phyloP scores from a whole-genome alignment of 176 grass and related monocot genomes.

The Rhynchospora breviuscula region DNA sequence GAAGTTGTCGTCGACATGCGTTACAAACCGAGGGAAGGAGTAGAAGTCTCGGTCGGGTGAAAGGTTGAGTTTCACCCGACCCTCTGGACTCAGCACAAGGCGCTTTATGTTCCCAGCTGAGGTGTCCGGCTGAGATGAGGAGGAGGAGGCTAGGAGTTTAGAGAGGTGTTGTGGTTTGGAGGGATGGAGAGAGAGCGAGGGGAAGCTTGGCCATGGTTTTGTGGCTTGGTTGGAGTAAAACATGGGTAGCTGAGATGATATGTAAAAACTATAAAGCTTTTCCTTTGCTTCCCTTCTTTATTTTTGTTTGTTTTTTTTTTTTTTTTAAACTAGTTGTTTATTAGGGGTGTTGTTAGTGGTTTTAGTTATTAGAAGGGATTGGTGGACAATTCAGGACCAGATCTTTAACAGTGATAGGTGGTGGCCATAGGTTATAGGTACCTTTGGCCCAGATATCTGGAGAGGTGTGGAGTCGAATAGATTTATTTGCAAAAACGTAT shows the following conservation, averaged over 20 bases:
- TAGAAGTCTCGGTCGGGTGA: constrained; percentile 77
- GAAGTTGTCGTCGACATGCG: constrained; percentile 86
- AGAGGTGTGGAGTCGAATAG: neutral
- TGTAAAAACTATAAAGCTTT: neutral
- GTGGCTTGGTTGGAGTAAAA: constrained; percentile 5
- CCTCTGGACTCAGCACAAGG: constrained; percentile 55
- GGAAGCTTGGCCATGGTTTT: constrained; percentile 25
- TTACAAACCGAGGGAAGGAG: constrained; percentile 71
- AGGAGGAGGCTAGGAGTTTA: neutral
- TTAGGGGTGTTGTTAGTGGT: neutral
- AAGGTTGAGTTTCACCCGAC: constrained; percentile 71
- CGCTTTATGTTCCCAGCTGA: constrained; percentile 51
- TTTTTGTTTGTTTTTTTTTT: neutral
- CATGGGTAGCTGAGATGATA: neutral
- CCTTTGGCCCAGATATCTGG: neutral
- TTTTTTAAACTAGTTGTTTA: neutral
- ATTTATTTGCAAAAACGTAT: neutral
- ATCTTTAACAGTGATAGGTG: neutral
- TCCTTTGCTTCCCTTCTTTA: neutral
- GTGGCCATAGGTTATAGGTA: neutral
- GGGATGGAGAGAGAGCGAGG: constrained; percentile 2
- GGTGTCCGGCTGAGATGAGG: neutral
- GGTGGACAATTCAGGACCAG: constrained; percentile 3
- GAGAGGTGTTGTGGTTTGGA: constrained; percentile 9
- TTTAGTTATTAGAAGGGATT: neutral